phyloP scores from a whole-genome alignment of 257 asterid genomes.

The Cinchona pubescens region DNA sequence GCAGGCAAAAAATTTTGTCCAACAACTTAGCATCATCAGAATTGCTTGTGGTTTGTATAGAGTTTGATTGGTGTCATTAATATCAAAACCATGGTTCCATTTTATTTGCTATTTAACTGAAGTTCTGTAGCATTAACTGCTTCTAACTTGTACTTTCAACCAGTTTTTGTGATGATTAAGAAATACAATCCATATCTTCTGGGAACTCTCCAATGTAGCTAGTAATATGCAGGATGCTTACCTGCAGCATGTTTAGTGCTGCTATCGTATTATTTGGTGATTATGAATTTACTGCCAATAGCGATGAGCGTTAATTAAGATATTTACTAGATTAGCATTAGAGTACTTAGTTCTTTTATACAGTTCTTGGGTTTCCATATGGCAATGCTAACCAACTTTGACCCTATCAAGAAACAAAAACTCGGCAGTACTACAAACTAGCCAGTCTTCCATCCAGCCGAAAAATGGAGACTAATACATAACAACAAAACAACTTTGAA shows the following conservation, averaged over 20 bases:
- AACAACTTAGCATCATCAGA: background rate
- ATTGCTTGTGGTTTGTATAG: background rate
- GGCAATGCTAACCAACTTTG: background rate
- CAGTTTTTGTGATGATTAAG: background rate
- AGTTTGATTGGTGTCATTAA: background rate
- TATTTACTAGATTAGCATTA: no score
- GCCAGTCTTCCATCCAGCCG: conserved; percentile 8
- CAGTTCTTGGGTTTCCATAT: background rate
- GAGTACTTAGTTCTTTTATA: background rate
- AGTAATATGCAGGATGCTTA: background rate
- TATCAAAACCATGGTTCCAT: background rate
- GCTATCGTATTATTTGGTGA: background rate
- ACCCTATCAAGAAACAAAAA: background rate
- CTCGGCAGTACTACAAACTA: no score
- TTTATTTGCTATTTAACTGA: background rate
- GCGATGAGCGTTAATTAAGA: background rate
- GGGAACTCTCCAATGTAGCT: background rate
- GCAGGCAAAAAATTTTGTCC: background rate
- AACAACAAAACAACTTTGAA: background rate
- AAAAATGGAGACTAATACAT: background rate
- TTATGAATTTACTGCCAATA: background rate
- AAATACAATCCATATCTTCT: background rate
- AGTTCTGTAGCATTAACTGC: background rate
- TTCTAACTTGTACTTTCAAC: background rate
- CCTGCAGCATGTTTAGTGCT: background rate